A percentile compares a stretch with the other conserved stretches of the same genome.
Evolutionary conservation across 129 eudicot genomes (phyloP).

Genomic region (Pulicaria dysenterica): DNA sequence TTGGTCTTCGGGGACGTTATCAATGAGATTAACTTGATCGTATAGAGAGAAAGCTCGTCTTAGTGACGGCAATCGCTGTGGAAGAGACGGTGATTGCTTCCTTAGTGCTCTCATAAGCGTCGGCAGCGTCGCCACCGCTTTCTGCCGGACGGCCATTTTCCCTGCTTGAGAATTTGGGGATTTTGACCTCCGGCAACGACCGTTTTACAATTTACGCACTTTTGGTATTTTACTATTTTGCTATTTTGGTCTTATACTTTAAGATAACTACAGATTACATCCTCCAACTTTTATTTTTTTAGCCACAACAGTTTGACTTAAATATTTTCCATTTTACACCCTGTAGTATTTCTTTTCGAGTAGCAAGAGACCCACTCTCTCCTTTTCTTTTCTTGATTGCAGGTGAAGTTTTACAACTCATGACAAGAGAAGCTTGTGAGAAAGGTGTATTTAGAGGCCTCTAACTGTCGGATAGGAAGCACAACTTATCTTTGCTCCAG

Average conservation of each 20-base stretch:
- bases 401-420: no score
- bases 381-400: no score
- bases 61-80: conserved; percentile 54
- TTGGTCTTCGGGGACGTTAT: conserved; percentile 91
- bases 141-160: conserved; percentile 76
- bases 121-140: conserved; percentile 75
- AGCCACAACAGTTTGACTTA: no score
- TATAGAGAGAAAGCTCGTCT: conserved; percentile 89
- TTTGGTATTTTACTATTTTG: conserved; percentile 17
- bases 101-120: conserved; percentile 60
- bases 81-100: conserved; percentile 40
- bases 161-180: conserved; percentile 28
- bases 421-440: no score
- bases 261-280: neutral
- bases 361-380: no score
- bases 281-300: conserved; percentile 11
- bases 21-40: conserved; percentile 95
- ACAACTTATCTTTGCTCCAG: no score
- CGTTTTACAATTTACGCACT: neutral
- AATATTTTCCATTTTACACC: neutral
- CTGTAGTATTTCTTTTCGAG: neutral
- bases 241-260: conserved; percentile 15
- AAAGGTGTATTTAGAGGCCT: no score
- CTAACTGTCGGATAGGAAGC: no score
- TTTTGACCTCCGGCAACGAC: conserved; percentile 31